Percentiles rank a stretch among this genome's conserved stretches.
These are phyloP conservation scores for Flaveria ramosissima DNA, from an alignment of 129 eudicot genomes.

Conservation along the genomic window DNA sequence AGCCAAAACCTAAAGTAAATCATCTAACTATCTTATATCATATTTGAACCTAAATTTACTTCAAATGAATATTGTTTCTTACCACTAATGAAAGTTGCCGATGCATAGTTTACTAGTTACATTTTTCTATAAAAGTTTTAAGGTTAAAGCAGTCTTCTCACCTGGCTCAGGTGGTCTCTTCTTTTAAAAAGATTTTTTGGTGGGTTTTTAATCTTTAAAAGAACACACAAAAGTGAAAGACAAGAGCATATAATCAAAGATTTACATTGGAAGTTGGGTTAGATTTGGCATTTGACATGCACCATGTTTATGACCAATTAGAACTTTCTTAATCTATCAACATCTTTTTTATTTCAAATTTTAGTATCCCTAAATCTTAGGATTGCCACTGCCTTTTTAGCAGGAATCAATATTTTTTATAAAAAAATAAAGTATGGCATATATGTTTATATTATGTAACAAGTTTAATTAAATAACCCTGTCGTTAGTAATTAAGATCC, in stretches of 20 bases:
- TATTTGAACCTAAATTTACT: too few relatives aligned
- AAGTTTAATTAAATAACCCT: too few relatives aligned
- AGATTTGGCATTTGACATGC: constrained; percentile 33
- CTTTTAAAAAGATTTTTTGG: constrained; percentile 41
- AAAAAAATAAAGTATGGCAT: not conserved
- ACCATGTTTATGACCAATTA: constrained; percentile 36
- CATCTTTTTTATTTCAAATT: constrained; percentile 26
- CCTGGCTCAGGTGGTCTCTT: constrained; percentile 40
- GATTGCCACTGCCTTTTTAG: constrained; percentile 29
- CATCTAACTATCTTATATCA: too few relatives aligned
- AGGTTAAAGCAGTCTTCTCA: constrained; percentile 37
- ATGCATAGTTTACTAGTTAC: constrained; percentile 1
- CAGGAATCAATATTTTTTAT: not conserved
- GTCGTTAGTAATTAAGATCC: too few relatives aligned
- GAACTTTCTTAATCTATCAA: constrained; percentile 39
- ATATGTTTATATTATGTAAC: too few relatives aligned
- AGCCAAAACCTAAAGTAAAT: too few relatives aligned
- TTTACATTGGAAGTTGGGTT: constrained; percentile 43
- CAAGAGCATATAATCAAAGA: constrained; percentile 48
- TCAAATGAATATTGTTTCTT: too few relatives aligned
- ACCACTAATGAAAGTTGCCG: too few relatives aligned
- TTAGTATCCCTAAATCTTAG: constrained; percentile 22
- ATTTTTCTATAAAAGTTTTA: not conserved
- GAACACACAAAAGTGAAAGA: constrained; percentile 37
- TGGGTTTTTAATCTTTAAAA: constrained; percentile 36